Percentiles rank a stretch among this genome's conserved stretches.
These are phyloP conservation scores for Corniculantispora saksenae DNA, from an alignment of 2,329 filamentous ascomycete genomes.

Conservation along the genomic window DNA sequence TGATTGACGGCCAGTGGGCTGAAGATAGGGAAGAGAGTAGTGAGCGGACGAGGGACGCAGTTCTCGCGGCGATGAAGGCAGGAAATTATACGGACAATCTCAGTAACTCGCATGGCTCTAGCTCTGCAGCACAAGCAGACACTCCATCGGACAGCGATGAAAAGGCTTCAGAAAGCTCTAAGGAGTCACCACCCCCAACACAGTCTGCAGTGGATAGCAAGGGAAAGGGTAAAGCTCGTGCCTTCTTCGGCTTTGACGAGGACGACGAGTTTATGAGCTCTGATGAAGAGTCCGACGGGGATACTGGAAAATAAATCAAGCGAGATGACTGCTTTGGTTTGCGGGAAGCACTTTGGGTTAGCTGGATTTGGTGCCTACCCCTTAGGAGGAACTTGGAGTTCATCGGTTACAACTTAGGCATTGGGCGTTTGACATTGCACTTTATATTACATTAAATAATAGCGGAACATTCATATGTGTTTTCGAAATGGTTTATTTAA, in stretches of 20 bases:
- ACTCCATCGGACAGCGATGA: conserved; percentile 39
- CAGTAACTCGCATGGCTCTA: conserved; percentile 52
- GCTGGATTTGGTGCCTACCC: not conserved
- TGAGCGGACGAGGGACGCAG: conserved; percentile 78
- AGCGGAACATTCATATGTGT: conserved; percentile 3
- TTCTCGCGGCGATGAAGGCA: conserved; percentile 68
- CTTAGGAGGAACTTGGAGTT: not conserved
- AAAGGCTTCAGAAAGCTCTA: conserved; percentile 39
- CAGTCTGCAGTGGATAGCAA: conserved; percentile 41
- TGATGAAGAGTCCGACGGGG: conserved; percentile 57
- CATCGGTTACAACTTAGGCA: not conserved
- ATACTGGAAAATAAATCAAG: not conserved
- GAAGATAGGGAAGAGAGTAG: conserved; percentile 90
- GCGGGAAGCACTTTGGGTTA: too few species aligned
- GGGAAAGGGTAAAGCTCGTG: conserved; percentile 40
- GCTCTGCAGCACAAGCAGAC: conserved; percentile 35
- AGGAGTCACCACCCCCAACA: conserved; percentile 51
- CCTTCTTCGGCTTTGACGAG: conserved; percentile 78
- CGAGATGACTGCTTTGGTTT: not conserved
- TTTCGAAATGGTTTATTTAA: conserved; percentile 6
- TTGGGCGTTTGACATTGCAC: not conserved
- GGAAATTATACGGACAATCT: conserved; percentile 64
- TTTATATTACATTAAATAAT: not conserved
- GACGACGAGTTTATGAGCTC: conserved; percentile 75
- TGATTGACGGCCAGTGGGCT: conserved; percentile 88